Evolutionary conservation across 2,329 filamentous ascomycete species (phyloP).

Genomic region (Fusarium veterinarium): DNA sequence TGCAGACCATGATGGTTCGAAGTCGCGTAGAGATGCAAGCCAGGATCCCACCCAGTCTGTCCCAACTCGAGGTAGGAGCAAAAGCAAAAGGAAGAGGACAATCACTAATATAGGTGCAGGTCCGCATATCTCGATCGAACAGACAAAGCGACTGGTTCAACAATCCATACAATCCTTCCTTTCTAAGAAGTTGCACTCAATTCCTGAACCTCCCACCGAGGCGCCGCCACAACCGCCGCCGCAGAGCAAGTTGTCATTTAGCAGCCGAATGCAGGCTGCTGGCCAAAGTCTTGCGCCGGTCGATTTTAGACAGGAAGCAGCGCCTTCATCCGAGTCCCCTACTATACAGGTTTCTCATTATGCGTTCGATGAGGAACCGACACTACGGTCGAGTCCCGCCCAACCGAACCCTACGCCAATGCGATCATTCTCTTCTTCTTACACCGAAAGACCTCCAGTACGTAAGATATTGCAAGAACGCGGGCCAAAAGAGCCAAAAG

Average conservation of each 20-base stretch:
- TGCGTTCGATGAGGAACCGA: conserved; percentile 54
- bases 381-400: conserved; percentile 49
- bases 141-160: conserved; percentile 49
- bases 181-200: conserved; percentile 39
- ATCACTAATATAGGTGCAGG: conserved; percentile 36
- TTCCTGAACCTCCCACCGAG: conserved; percentile 28
- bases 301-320: conserved; percentile 9
- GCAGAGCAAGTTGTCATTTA: conserved; percentile 36
- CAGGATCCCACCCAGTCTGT: conserved; percentile 23
- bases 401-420: conserved; percentile 36
- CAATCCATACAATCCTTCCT: conserved; percentile 51
- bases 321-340: conserved; percentile 24
- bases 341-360: conserved; percentile 41
- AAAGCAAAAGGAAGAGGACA: background rate
- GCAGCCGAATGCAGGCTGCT: conserved; percentile 33
- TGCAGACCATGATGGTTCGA: conserved; percentile 33
- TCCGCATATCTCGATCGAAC: conserved; percentile 49
- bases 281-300: conserved; percentile 10
- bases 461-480: conserved; percentile 30
- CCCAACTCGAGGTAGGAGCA: conserved; percentile 32
- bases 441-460: conserved; percentile 53
- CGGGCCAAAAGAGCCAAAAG: conserved; percentile 24
- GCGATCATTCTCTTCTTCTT: conserved; percentile 60
- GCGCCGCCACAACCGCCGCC: conserved; percentile 19
- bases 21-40: conserved; percentile 39